Evolutionary conservation across 2,329 filamentous ascomycete species (phyloP), one percentile per base, ranked within the genome.

Genomic region (Decorospora gaudefroyi): DNA sequence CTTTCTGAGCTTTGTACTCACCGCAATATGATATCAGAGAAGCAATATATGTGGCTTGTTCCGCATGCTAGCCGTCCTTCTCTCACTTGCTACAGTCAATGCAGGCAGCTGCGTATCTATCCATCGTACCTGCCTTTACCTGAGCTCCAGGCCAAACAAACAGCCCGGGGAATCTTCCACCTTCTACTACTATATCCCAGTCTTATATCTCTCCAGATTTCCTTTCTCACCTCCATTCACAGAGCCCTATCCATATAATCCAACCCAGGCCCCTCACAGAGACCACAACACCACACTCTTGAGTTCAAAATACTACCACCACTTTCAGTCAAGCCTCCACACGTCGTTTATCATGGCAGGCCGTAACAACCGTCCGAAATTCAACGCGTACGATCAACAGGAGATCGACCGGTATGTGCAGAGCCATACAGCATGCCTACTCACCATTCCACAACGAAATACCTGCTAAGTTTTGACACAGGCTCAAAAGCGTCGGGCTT

Each of bases 401-500:
- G 51, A 59, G n/a, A 55, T 53, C 1, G 43, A 51, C 11, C 39
- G 40, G 55, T 57, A 36, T 16, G 27, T 19, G 4, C 12, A 28
- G 1, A 17, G 6, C 4, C n/a, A 9, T 3, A 10, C 11, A 34
- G n/a, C n/a, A 2, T 17, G 3, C 11, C 1, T 21, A 16, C 6
- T 23, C 21, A 10, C 10, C 21, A 10, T 6, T 23, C 21, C 21
- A 9, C 11, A 9, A 9, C 16, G 6, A 6, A 18, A 17, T 13
- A n/a, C 33, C 4, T 29, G 9, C 25, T 38, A 18, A 38, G 23
- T 10, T 8, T 1, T 26, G 3, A 11, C 11, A 7, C 4, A 65
- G 61, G 18, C 54, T 65, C 10, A 43, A 52, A 13, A 27, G 40
- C 29, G 34, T 67, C 16, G 12, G 49, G 7, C 46, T 67, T 7